Conservation (phyloP, 176 grass and related monocot genomes). For the Melocanna baccifera region DNA sequence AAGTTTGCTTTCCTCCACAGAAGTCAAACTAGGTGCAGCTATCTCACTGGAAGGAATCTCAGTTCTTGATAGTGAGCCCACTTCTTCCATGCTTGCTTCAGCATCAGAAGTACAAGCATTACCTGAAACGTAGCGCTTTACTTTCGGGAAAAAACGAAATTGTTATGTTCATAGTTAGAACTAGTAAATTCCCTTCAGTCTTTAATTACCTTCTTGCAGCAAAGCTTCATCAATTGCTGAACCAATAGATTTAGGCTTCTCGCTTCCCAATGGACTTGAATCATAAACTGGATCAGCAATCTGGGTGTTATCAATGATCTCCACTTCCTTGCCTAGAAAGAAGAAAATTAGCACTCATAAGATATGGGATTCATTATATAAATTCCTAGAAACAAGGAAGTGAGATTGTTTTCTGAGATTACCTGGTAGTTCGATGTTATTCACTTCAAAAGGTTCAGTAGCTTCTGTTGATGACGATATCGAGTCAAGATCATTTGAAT, state of each 20-base stretch:
- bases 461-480: conserved; percentile 33
- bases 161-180: background rate
- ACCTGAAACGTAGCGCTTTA: background rate
- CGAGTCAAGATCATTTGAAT: conserved; percentile 39
- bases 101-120: conserved; percentile 1
- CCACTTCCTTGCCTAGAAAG: conserved; percentile 40
- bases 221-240: conserved; percentile 33
- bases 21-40: conserved; percentile 31
- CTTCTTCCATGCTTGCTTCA: conserved; percentile 6
- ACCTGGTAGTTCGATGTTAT: conserved; percentile 31
- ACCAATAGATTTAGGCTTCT: conserved; percentile 38
- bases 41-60: conserved; percentile 1
- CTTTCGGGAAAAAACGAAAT: background rate
- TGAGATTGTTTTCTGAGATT: background rate
- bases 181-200: background rate
- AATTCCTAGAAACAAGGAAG: background rate
- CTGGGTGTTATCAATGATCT: conserved; percentile 20
- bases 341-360: background rate
- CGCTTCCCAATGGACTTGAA: conserved; percentile 45
- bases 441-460: conserved; percentile 27
- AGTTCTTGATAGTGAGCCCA: background rate
- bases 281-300: conserved; percentile 45
- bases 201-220: conserved; percentile 33
- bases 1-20: conserved; percentile 19
- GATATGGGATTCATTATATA: background rate